phyloP scores from a whole-genome alignment of 306 rosid species.

The Cucumis cinereus region DNA sequence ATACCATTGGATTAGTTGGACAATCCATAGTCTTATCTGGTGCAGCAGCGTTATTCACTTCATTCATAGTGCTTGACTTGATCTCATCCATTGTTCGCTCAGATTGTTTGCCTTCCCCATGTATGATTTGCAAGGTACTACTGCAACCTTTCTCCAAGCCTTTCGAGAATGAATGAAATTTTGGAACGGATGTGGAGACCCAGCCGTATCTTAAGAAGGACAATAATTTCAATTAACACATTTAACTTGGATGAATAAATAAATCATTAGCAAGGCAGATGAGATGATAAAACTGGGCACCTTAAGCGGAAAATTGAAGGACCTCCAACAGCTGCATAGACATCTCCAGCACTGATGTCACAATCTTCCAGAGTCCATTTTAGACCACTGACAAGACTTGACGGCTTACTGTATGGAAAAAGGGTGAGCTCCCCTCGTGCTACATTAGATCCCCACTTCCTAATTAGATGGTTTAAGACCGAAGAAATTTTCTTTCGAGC shows the following conservation, averaged over 20 bases:
- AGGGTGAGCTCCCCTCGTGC: slow-evolving; percentile 54
- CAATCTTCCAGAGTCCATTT: slow-evolving; percentile 57
- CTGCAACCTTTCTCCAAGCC: slow-evolving; percentile 14
- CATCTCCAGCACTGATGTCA: slow-evolving; percentile 38
- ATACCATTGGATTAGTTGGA: slow-evolving; percentile 25
- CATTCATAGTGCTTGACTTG: slow-evolving; percentile 20
- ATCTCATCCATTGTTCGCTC: slow-evolving; percentile 17
- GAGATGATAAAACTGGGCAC: slow-evolving; percentile 18
- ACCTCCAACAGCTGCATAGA: slow-evolving; percentile 63
- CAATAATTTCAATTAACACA: slow-evolving; percentile 16
- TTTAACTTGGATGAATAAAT: slow-evolving; percentile 7
- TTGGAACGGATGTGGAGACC: slow-evolving; percentile 31
- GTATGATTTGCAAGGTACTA: slow-evolving; percentile 9
- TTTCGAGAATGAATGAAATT: slow-evolving; percentile 16
- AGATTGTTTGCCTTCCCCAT: slow-evolving; percentile 17
- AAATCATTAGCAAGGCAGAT: background rate
- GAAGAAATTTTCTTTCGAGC: slow-evolving; percentile 73
- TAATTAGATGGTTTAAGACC: slow-evolving; percentile 53
- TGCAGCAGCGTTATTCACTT: slow-evolving; percentile 17
- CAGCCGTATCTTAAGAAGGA: slow-evolving; percentile 69
- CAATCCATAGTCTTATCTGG: slow-evolving; percentile 22
- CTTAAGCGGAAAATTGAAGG: slow-evolving; percentile 69
- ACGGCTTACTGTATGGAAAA: slow-evolving; percentile 35
- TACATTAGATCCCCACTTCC: slow-evolving; percentile 69
- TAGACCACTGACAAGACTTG: slow-evolving; percentile 24